Base-by-base conservation (phyloP, 805 yeast species). In the Teunomyces stri region DNA sequence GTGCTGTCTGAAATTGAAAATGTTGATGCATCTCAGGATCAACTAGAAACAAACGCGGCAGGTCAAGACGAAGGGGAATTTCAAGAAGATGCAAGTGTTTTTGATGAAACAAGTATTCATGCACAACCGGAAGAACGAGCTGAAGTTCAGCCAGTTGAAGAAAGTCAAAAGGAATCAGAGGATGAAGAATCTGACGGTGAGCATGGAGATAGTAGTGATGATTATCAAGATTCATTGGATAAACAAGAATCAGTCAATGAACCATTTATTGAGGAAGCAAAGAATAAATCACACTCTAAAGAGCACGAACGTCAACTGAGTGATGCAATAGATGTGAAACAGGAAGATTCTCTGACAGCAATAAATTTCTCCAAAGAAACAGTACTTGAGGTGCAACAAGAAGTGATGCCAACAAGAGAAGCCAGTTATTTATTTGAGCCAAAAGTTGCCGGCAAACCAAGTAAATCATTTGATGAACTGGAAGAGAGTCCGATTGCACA, bases 401-500 rank as follows among this genome's bases (percentile, higher is more conserved):
- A 40, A 28, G 34, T 5, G 37, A 16, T 11, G 12, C 16, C 37
- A 2, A 16, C 11, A 18, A 16, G 16, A 16, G 13, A 34, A 16
- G 22, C 12, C 7, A 34, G 21, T 16, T 12, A 31, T 13, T 34
- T 16, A 9, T 16, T 15, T 10, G n/a, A 20, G 12, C 16, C 11
- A 16, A 33, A 12, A 33, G 20, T 4, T 12, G 7, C 36, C 10
- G 13, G 13, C 9, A 36, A 40, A n/a, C 34, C 22, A 15, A 21
- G 16, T 10, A 33, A 15, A 20, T 29, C 6, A 20, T 6, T 6
- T 4, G 15, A 20, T 13, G 36, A 44, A 7, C 30, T 33, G 40
- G 40, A 33, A 18, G 28, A 43, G 7, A 28, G n/a, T 21, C 51
- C 51, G 12, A 43, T 48, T 13, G 51, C 48, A 3, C 48, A 48